These are phyloP conservation scores for Chalciporus chontae DNA, from an alignment of 768 basidiomycete species.

Conservation along the genomic window DNA sequence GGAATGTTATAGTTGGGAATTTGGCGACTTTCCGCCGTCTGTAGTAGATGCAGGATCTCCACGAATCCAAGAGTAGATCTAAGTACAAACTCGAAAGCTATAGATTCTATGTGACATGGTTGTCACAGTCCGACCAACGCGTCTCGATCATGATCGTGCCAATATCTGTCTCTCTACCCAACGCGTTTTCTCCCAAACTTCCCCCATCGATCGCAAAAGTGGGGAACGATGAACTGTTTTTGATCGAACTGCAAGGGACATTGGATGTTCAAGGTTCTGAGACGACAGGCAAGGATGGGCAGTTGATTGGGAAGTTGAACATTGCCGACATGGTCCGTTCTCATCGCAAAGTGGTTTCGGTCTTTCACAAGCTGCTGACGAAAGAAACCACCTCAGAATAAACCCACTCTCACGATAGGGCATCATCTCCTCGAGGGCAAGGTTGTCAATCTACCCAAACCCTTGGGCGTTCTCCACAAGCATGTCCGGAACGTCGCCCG, in stretches of 20 bases:
- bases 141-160: slow-evolving; percentile 65
- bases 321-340: slow-evolving; percentile 59
- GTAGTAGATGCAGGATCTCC: neutral
- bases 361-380: slow-evolving; percentile 3
- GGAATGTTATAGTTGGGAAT: slow-evolving; percentile 75
- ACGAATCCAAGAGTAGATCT: neutral
- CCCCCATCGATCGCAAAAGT: slow-evolving; percentile 66
- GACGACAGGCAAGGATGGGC: slow-evolving; percentile 54
- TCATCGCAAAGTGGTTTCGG: neutral
- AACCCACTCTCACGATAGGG: slow-evolving; percentile 77
- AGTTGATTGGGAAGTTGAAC: slow-evolving; percentile 73
- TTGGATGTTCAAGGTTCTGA: slow-evolving; percentile 63
- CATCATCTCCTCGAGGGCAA: slow-evolving; percentile 91
- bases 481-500: slow-evolving; percentile 5
- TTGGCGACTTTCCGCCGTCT: slow-evolving; percentile 41
- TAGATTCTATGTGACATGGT: neutral
- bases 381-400: slow-evolving; percentile 45
- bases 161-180: slow-evolving; percentile 39
- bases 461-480: slow-evolving; percentile 69
- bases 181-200: slow-evolving; percentile 40
- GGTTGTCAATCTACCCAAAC: slow-evolving; percentile 70
- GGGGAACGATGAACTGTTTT: slow-evolving; percentile 73
- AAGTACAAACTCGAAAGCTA: too few relatives aligned
- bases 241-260: slow-evolving; percentile 86
- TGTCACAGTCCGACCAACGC: neutral